Evolutionary conservation across 2,329 filamentous ascomycete species (phyloP).

Genomic region (Penicillium brasilianum): DNA sequence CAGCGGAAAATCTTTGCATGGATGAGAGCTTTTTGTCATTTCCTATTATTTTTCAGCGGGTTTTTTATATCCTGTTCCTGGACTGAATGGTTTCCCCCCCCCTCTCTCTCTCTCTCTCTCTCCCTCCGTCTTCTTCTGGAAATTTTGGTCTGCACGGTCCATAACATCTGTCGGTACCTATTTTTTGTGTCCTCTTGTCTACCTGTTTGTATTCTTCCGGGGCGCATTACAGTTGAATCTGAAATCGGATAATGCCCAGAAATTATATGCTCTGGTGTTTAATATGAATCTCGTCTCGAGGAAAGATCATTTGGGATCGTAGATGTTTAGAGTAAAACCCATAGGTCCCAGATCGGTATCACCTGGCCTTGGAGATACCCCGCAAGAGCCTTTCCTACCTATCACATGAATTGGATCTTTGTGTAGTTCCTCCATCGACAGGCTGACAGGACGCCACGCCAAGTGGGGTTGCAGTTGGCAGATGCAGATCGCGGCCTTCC

Average conservation of each 20-base stretch:
- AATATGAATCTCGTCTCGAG: constrained; percentile 3
- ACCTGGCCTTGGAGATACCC: background rate
- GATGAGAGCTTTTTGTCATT: constrained; percentile 22
- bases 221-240: constrained; percentile 11
- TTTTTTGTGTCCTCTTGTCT: constrained; percentile 3
- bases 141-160: constrained; percentile 16
- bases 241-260: constrained; percentile 22
- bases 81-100: background rate
- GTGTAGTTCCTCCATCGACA: constrained; percentile 7
- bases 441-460: constrained; percentile 26
- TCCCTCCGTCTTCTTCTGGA: constrained; percentile 7
- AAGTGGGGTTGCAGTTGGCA: constrained; percentile 23
- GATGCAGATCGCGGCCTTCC: constrained; percentile 16
- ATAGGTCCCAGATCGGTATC: background rate
- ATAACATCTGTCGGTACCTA: constrained; percentile 13
- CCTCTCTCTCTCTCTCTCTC: constrained; percentile 1
- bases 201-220: constrained; percentile 2
- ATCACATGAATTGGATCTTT: background rate
- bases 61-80: background rate
- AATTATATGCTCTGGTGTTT: constrained; percentile 17
- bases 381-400: background rate
- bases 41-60: constrained; percentile 11
- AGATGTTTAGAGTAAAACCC: background rate
- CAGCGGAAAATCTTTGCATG: constrained; percentile 31
- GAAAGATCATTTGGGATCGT: background rate